Conservation (phyloP, 345 rosid genomes). For the Aegle marmelos region DNA sequence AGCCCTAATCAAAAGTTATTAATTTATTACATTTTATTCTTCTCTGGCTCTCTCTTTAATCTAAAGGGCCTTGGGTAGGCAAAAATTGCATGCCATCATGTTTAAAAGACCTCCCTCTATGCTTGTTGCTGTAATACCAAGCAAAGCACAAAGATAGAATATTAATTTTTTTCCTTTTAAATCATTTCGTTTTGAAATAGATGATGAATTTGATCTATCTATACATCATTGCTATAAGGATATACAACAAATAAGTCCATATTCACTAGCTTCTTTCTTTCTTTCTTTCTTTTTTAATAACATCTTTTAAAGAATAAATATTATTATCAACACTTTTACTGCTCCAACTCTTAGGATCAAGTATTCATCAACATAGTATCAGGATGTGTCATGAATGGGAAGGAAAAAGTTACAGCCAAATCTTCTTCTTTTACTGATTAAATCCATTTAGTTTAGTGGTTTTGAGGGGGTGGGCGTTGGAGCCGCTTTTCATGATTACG, state of each 20-base stretch:
- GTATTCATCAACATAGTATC: not conserved
- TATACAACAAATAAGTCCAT: not conserved
- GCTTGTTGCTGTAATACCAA: constrained; percentile 9
- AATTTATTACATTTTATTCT: not conserved
- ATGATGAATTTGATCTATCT: not conserved
- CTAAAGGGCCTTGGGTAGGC: constrained; percentile 5
- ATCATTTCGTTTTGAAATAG: constrained; percentile 4
- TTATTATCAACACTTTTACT: not conserved
- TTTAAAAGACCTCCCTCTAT: not conserved
- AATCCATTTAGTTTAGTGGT: too few species aligned
- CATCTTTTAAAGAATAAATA: not conserved
- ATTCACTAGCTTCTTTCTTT: not conserved
- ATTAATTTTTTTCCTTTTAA: not conserved
- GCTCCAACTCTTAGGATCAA: not conserved
- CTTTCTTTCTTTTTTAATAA: too few species aligned
- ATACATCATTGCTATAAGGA: not conserved
- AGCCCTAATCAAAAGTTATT: not conserved
- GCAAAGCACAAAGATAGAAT: not conserved
- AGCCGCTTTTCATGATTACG: too few species aligned
- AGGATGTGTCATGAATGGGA: too few species aligned
- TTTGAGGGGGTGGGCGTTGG: too few species aligned
- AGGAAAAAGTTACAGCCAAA: too few species aligned
- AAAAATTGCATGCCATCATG: constrained; percentile 13
- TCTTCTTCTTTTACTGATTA: too few species aligned
- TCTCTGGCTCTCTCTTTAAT: not conserved